Base-by-base conservation (phyloP, 768 basidiomycete species). In the Suillus alpinus region DNA sequence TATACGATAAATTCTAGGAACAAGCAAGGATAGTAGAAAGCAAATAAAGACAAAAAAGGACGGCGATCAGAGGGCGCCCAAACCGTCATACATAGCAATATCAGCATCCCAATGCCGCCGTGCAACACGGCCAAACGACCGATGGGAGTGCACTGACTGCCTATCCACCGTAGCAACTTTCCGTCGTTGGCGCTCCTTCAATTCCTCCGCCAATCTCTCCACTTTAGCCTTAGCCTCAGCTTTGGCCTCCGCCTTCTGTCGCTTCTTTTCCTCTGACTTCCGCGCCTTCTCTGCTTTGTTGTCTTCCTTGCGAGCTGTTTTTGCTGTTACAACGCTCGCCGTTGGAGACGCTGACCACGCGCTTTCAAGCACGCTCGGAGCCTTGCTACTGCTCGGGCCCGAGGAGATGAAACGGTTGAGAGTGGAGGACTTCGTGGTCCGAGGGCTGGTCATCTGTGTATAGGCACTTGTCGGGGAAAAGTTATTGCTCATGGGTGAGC, bases 141-240 rank as follows among this genome's bases (percentile, higher is more conserved):
- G 62, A 8, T 63, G 50, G 2, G 76, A 77, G 39, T 63, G 68
- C 0, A 71, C 37, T 31, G 78, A 80, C 0, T 36, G 58, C 60
- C 59, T 69, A 49, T 79, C 78, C 13, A 59, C 58, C 8, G 70
- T 68, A 2, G 71, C 68, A 7, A 59, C 62, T 49, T 68, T 67
- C 13, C 75, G 75, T 62, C 74, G 66, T 71, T 69, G 63, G 67
- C 68, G 73, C 56, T 74, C 73, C 68, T 78, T 80, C 62, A 83
- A 73, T 51, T 81, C 75, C 59, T 73, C 67, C n/a, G 82, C 81
- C 36, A 83, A 72, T 56, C 74, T 74, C 60, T 80, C 78, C 36
- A 70, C 71, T 63, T 70, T 76, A 58, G 75, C 75, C 37, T 75
- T 73, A 52, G 75, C 69, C 56, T 77, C 73, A 10, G 78, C 76